phyloP scores from a whole-genome alignment of 164 flowering plant genomes.

The Dillenia turbinata region DNA sequence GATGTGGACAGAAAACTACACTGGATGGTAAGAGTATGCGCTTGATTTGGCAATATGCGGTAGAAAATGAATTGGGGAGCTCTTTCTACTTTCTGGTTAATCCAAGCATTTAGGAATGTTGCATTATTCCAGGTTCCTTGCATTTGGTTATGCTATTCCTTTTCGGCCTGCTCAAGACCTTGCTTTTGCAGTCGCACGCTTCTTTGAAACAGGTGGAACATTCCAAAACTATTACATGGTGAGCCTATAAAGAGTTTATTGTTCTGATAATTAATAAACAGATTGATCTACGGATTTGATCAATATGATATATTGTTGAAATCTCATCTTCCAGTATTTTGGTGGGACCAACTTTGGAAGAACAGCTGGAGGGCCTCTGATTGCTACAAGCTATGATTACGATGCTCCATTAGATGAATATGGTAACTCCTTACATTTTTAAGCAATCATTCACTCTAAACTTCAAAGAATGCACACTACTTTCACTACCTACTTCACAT shows the following conservation, averaged over 20 bases:
- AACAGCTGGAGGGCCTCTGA: constrained; percentile 61
- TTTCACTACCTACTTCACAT: background rate
- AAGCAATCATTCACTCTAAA: background rate
- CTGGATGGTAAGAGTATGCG: constrained; percentile 43
- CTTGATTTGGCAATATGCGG: background rate
- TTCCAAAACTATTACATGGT: constrained; percentile 76
- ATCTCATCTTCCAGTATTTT: constrained; percentile 36
- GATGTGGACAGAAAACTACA: constrained; percentile 63
- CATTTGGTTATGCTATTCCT: constrained; percentile 54
- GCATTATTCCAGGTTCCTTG: constrained; percentile 40
- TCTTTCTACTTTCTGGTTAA: background rate
- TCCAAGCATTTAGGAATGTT: constrained; percentile 1
- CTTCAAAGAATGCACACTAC: too few relatives aligned
- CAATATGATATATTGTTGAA: background rate
- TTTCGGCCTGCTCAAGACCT: constrained; percentile 63
- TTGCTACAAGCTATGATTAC: constrained; percentile 67
- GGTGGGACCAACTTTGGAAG: constrained; percentile 76
- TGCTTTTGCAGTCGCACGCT: constrained; percentile 69
- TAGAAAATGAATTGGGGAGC: background rate
- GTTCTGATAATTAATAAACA: background rate
- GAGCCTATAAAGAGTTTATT: background rate
- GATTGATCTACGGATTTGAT: background rate
- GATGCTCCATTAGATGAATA: constrained; percentile 72
- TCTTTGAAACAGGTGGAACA: constrained; percentile 57
- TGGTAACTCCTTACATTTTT: constrained; percentile 24